Conservation (phyloP, 1,284 basidiomycete genomes). For the Rhodofomes roseus region DNA sequence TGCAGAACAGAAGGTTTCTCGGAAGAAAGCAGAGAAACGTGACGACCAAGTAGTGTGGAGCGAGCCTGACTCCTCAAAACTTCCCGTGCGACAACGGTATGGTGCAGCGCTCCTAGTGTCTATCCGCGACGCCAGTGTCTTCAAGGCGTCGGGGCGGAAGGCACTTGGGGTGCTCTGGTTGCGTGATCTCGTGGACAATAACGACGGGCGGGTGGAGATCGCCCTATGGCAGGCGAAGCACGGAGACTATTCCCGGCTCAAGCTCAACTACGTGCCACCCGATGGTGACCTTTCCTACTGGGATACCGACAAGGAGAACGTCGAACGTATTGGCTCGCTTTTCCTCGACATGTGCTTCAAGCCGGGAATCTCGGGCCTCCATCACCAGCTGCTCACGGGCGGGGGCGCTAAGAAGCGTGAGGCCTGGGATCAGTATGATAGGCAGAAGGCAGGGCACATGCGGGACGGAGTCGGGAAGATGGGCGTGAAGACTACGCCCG, state of each 20-base stretch:
- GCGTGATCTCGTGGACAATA: conserved; percentile 48
- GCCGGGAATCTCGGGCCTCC: conserved; percentile 34
- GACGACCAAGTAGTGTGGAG: conserved; percentile 42
- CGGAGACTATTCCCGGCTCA: conserved; percentile 39
- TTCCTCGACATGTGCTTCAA: conserved; percentile 23
- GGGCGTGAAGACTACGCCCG: conserved; percentile 6
- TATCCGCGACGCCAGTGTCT: conserved; percentile 41
- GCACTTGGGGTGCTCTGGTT: conserved; percentile 63
- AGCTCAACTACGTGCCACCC: conserved; percentile 54
- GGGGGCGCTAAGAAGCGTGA: conserved; percentile 24
- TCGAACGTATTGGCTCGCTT: conserved; percentile 33
- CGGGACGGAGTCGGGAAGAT: conserved; percentile 29
- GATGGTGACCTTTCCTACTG: conserved; percentile 45
- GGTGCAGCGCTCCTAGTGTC: conserved; percentile 52
- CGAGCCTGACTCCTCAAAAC: conserved; percentile 39
- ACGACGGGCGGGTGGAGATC: conserved; percentile 35
- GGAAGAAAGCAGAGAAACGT: conserved; percentile 43
- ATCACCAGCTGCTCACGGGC: conserved; percentile 30
- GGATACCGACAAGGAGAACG: conserved; percentile 46
- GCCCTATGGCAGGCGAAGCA: conserved; percentile 33
- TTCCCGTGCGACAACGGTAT: conserved; percentile 63
- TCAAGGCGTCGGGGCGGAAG: conserved; percentile 37
- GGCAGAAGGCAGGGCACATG: conserved; percentile 37
- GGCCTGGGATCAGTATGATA: conserved; percentile 31
- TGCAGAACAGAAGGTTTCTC: conserved; percentile 30